Evolutionary conservation across 345 rosid species (phyloP), one percentile per base, ranked within the genome.

Genomic region (Heritiera fomes): DNA sequence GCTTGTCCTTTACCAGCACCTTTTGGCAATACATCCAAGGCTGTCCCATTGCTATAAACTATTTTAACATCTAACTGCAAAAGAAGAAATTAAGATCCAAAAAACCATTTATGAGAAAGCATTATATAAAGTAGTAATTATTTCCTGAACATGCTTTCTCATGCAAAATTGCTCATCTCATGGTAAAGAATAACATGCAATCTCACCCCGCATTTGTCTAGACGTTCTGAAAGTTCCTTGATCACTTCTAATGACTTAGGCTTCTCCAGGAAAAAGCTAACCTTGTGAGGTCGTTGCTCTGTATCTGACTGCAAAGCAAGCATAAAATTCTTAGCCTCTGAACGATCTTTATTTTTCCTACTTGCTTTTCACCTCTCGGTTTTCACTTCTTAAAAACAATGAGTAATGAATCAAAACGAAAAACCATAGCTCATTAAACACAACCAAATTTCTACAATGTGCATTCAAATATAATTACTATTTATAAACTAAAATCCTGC

Each of bases 1-100:
- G 97, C 95, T 72, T 89, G 90, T 81, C 98, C 97, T 88, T 95
- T 95, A 56, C 95, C 98, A 82, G 98, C 93, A 77, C 89, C 85
- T 88, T 66, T 86, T 55, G 98, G 97, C 61, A 95, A 87, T 49
- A 95, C 86, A 79, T 95, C 98, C 77, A 95, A 81, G 69, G 91
- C 98, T 23, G 74, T 84, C 18, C 92, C 98, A 34, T 87, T 88
- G 82, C 98, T 93, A 82, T 88, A 91, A 58, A 93, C 82, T 82
- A 95, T 83, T 83, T 95, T 95, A 71, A 90, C 88, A 78, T 86
- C 97, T 78, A 95, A 86, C 98, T 95, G 86, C 53, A 43, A 59
- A 77, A 41, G 49, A 64, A 75, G 40, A 30, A 64, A 63, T 9
- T 15, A 49, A 38, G 11, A 45, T 30, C 43, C 50, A 77, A 20